Evolutionary conservation across 1,284 basidiomycete genomes (phyloP).

Genomic region (Rhodotorula sp.): DNA sequence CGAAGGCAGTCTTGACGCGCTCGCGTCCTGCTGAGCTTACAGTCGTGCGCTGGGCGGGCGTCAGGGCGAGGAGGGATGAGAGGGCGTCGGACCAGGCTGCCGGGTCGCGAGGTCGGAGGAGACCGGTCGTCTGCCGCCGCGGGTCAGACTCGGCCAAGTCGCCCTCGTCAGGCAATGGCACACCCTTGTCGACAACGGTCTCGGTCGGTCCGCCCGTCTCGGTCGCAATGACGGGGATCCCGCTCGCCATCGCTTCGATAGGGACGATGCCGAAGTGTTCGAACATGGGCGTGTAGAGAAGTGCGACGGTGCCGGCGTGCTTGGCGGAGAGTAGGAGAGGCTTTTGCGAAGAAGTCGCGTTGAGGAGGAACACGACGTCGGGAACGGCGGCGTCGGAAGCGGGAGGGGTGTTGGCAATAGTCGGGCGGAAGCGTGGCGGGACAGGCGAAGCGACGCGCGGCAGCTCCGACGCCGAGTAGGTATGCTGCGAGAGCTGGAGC

Average conservation of each 20-base stretch:
- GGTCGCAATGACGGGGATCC: conserved; percentile 83
- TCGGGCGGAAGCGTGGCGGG: conserved; percentile 46
- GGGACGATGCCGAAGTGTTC: conserved; percentile 98
- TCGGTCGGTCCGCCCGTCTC: conserved; percentile 90
- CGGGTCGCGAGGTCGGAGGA: conserved; percentile 61
- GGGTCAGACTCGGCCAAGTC: too few relatives aligned
- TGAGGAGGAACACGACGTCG: conserved; percentile 77
- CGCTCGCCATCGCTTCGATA: conserved; percentile 90
- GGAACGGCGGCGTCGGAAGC: conserved; percentile 46
- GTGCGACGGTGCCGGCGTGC: conserved; percentile 58
- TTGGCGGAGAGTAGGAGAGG: conserved; percentile 63
- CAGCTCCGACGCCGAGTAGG: conserved; percentile 50
- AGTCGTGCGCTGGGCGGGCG: conserved; percentile 53
- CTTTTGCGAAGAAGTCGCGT: conserved; percentile 77
- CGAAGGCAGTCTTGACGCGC: conserved; percentile 62
- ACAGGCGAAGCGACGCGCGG: conserved; percentile 51
- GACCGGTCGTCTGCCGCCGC: conserved; percentile 59
- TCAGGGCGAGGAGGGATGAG: conserved; percentile 60
- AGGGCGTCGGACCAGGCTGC: conserved; percentile 69
- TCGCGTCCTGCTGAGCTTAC: conserved; percentile 60
- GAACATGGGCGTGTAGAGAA: conserved; percentile 91
- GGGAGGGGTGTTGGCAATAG: conserved; percentile 50
- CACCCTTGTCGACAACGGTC: conserved; percentile 64
- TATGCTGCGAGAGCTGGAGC: conserved; percentile 53
- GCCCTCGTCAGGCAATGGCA: background rate